Evolutionary conservation across 2,329 filamentous ascomycete species (phyloP), one percentile per base, ranked within the genome.

Genomic region (Aureobasidium uvarum): DNA sequence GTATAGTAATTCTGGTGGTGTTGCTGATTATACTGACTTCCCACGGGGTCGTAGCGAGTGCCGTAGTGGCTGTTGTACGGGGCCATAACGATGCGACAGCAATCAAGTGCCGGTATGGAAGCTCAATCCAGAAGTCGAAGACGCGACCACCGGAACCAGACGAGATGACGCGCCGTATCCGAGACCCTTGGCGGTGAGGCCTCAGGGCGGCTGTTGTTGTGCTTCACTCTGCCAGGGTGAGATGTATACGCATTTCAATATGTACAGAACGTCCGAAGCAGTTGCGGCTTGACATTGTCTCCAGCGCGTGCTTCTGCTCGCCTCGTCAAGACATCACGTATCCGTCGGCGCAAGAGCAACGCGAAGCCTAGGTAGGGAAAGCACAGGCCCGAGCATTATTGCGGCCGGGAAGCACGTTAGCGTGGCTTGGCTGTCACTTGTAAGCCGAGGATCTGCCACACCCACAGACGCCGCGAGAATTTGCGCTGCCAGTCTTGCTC

Each of bases 11-110:
- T 45, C 39, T 59, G 60, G 16, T 60, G 62, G 14, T 50, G 54
- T 31, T 71, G 70, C 33, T 68, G 65, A 25, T 68, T 72, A 14
- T 71, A 65, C 65, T 73, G 72, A 52, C 73, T 75, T 13, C 72
- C 72, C 7, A 71, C 71, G 5, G 73, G 70, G 52, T 74, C 72
- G 67, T 75, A 74, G 68, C 72, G 74, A 67, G 67, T 72, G 65
- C 67, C 66, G 45, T 69, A 69, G 38, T 69, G 64, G 63, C 43
- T 63, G 46, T 72, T 72, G 69, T 73, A 75, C 1, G 68, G 70
- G 45, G 70, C 69, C 72, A 74, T 72, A 14, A 25, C 23, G 16
- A 23, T 28, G 33, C 43, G 39, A 58, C 31, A 23, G 16, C n/a
- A 18, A 28, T 3, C 5, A 48, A 14, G 25, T 8, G 20, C 20